Conservation (phyloP, 2,329 filamentous ascomycete genomes). For the Verruconis gallopava region DNA sequence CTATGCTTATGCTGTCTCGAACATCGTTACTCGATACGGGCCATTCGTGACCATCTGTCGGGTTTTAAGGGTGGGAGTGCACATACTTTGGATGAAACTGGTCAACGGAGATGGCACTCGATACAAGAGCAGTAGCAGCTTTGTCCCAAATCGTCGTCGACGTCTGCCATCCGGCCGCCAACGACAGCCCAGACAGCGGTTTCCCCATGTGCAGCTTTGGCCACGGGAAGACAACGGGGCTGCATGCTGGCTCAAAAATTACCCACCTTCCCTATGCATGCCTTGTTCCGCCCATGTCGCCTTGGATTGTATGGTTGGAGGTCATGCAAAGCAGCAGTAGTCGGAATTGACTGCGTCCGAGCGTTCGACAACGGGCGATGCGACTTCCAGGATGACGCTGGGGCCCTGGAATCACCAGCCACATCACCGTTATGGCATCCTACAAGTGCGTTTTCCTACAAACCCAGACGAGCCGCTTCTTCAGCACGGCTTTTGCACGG, state of each 20-base stretch:
- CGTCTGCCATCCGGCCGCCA: too few species aligned
- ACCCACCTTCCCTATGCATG: background rate
- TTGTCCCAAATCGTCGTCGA: too few species aligned
- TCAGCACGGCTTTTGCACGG: too few species aligned
- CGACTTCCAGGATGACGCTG: background rate
- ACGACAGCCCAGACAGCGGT: too few species aligned
- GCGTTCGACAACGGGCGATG: too few species aligned
- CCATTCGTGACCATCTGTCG: background rate
- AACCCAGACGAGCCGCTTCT: too few species aligned
- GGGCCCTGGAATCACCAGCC: background rate
- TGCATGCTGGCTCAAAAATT: background rate
- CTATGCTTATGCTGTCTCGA: slow-evolving; percentile 1
- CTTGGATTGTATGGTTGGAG: background rate
- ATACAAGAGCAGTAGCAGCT: too few species aligned
- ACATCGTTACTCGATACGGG: slow-evolving; percentile 1
- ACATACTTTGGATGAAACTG: too few species aligned
- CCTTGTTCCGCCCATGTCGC: background rate
- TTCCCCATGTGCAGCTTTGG: too few species aligned
- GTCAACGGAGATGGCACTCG: too few species aligned
- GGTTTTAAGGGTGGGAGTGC: too few species aligned
- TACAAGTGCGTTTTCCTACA: too few species aligned
- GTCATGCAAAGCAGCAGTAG: background rate
- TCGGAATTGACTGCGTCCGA: background rate
- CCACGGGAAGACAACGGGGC: background rate
- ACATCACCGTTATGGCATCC: background rate